Evolutionary conservation across 306 rosid species (phyloP).

Genomic region (Cucumis melo): DNA sequence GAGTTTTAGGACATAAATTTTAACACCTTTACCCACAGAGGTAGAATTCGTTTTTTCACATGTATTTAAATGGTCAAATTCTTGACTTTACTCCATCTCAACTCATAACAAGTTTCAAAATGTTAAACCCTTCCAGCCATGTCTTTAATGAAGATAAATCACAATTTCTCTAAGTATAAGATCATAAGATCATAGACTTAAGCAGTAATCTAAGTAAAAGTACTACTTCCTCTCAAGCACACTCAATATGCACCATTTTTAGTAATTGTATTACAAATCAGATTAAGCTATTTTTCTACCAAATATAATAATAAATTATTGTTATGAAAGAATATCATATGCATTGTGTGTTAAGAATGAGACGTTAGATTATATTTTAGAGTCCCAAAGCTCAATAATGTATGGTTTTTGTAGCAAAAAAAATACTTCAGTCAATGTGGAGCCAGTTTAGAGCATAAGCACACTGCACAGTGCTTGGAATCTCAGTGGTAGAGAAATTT

Average conservation of each 20-base stretch:
- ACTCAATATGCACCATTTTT: background rate
- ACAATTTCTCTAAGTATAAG: background rate
- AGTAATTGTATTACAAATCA: background rate
- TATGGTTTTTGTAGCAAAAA: background rate
- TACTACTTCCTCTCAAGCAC: background rate
- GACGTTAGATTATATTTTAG: background rate
- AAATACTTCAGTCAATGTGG: background rate
- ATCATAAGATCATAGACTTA: background rate
- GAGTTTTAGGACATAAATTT: too few relatives aligned
- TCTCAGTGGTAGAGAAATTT: too few relatives aligned
- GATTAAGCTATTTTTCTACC: background rate
- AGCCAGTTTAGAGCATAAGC: conserved; percentile 4
- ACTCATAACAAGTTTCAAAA: conserved; percentile 8
- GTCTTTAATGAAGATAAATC: background rate
- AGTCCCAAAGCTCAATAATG: background rate
- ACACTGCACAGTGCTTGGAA: too few relatives aligned
- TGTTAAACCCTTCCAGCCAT: background rate
- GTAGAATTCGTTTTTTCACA: too few relatives aligned
- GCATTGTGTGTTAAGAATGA: background rate
- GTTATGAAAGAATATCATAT: background rate
- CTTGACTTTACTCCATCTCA: conserved; percentile 28
- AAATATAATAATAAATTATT: background rate
- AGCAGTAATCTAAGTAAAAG: background rate
- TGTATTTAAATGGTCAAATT: too few relatives aligned
- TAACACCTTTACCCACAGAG: too few relatives aligned